Evolutionary conservation across 1,284 basidiomycete species (phyloP).

Genomic region (Ganoderma leucocontextum): DNA sequence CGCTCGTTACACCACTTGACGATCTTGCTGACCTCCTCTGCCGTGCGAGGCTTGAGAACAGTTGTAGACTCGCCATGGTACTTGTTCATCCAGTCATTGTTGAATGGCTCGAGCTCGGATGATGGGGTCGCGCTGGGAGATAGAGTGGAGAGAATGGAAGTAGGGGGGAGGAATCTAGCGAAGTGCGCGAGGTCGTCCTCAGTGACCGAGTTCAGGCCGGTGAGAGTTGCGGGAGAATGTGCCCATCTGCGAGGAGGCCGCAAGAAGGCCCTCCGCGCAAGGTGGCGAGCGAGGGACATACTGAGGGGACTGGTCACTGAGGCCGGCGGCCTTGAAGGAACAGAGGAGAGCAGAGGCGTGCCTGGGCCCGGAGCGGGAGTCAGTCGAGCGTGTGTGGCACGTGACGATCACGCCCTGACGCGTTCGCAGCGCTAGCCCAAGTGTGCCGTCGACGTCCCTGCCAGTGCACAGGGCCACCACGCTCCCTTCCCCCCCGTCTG

Average conservation of each 20-base stretch:
- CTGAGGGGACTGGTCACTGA: slow-evolving; percentile 3
- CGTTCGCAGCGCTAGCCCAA: not conserved
- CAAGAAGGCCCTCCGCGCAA: slow-evolving; percentile 29
- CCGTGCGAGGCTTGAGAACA: slow-evolving; percentile 90
- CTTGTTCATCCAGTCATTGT: slow-evolving; percentile 98
- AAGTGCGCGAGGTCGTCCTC: slow-evolving; percentile 71
- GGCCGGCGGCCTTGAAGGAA: not conserved
- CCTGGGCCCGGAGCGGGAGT: not conserved
- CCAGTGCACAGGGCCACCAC: not conserved
- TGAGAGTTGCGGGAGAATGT: slow-evolving; percentile 23
- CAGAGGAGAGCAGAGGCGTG: not conserved
- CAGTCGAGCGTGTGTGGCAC: not conserved
- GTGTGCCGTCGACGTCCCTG: no score
- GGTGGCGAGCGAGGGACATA: slow-evolving; percentile 36
- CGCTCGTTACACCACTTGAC: slow-evolving; percentile 85
- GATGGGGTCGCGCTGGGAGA: slow-evolving; percentile 53
- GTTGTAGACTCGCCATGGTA: slow-evolving; percentile 87
- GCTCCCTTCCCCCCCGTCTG: no score
- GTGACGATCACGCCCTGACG: not conserved
- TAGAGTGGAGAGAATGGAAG: slow-evolving; percentile 72
- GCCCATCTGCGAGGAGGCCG: slow-evolving; percentile 34
- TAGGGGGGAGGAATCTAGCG: slow-evolving; percentile 62
- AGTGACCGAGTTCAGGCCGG: slow-evolving; percentile 55
- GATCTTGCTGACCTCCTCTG: slow-evolving; percentile 88
- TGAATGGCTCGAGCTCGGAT: slow-evolving; percentile 85